These are phyloP conservation scores for Biscogniauxia mediterranea DNA, from an alignment of 2,329 filamentous ascomycete genomes.

Conservation along the genomic window DNA sequence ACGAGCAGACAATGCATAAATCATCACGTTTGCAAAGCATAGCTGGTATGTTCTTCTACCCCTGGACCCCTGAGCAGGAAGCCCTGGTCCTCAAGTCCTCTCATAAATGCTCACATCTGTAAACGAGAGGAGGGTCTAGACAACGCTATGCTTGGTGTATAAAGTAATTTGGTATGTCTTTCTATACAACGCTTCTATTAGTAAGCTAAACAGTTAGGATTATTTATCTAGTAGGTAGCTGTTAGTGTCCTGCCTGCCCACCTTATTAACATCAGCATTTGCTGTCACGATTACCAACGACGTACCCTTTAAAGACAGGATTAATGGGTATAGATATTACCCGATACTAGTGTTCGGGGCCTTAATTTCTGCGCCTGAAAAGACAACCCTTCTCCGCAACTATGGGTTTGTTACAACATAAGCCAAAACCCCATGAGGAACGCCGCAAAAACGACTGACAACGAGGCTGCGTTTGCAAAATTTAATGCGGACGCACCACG, in stretches of 20 bases:
- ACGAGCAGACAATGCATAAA: constrained; percentile 35
- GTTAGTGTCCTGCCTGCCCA: neutral
- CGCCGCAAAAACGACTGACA: neutral
- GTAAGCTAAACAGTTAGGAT: neutral
- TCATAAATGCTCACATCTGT: neutral
- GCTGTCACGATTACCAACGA: neutral
- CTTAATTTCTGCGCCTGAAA: neutral
- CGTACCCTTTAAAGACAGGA: neutral
- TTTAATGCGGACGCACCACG: neutral
- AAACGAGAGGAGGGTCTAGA: neutral
- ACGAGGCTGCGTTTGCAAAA: neutral
- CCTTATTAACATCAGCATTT: neutral
- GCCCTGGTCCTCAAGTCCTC: neutral
- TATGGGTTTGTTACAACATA: neutral
- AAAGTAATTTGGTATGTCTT: neutral
- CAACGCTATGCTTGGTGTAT: neutral
- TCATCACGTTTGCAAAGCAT: neutral
- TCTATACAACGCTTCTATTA: neutral
- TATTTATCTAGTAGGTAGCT: neutral
- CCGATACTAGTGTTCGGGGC: neutral
- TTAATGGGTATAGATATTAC: neutral
- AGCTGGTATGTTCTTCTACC: neutral
- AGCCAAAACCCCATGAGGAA: neutral
- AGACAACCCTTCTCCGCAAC: neutral
- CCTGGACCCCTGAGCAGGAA: neutral